Conservation (phyloP, 1,139 yeast species). For the Protomyces gravidus region DNA sequence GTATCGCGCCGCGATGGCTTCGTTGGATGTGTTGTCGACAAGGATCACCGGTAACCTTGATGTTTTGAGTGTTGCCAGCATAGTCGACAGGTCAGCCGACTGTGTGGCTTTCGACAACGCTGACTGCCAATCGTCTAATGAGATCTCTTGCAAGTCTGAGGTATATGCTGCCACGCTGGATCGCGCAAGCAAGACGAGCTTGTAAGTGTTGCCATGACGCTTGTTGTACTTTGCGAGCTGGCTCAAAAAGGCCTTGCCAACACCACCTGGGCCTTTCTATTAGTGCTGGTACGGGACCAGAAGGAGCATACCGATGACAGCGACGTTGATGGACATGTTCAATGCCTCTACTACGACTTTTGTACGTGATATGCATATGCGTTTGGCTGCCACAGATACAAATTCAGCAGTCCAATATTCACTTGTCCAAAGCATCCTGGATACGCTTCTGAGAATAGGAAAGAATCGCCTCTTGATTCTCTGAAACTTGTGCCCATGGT, state of each 20-base stretch:
- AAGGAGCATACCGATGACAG: background rate
- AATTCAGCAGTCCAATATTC: background rate
- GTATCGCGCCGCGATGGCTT: constrained; percentile 66
- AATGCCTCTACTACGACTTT: too few relatives aligned
- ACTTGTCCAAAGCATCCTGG: constrained; percentile 1
- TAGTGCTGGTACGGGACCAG: too few relatives aligned
- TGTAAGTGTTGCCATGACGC: constrained; percentile 76
- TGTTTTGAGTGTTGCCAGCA: constrained; percentile 58
- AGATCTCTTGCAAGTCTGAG: constrained; percentile 64
- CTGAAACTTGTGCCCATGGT: constrained; percentile 7
- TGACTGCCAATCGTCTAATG: constrained; percentile 55
- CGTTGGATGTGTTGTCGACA: constrained; percentile 90
- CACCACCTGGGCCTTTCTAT: constrained; percentile 92
- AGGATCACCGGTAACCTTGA: constrained; percentile 73
- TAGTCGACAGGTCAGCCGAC: constrained; percentile 51
- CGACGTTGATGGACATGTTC: background rate
- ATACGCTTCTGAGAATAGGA: constrained; percentile 8
- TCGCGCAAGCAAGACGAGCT: constrained; percentile 57
- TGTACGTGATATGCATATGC: too few relatives aligned
- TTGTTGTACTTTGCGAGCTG: constrained; percentile 58
- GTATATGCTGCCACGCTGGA: constrained; percentile 41
- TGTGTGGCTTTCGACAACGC: constrained; percentile 48
- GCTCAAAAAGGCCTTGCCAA: constrained; percentile 83
- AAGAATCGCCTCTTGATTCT: constrained; percentile 1
- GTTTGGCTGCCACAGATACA: background rate